phyloP scores from a whole-genome alignment of 2,329 filamentous ascomycete genomes.

The Botrytis galanthina region DNA sequence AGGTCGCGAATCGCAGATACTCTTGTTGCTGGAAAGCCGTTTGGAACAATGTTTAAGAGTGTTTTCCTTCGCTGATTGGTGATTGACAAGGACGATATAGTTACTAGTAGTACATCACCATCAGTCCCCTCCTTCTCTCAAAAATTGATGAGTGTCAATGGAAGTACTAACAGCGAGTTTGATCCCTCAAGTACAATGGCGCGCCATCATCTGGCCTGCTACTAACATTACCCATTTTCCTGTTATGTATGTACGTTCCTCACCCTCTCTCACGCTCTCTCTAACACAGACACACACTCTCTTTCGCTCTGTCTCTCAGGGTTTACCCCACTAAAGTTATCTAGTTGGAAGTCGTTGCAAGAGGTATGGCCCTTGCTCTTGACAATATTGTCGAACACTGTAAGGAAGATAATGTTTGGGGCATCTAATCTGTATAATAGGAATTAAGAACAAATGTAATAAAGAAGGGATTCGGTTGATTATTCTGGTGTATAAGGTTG shows the following conservation, averaged over 20 bases:
- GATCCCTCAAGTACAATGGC: slow-evolving; percentile 82
- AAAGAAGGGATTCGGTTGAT: slow-evolving; percentile 8
- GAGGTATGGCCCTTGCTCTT: slow-evolving; percentile 19
- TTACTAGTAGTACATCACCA: slow-evolving; percentile 57
- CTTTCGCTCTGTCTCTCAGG: not conserved
- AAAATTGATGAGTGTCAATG: slow-evolving; percentile 16
- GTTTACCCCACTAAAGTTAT: slow-evolving; percentile 36
- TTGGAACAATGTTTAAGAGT: slow-evolving; percentile 76
- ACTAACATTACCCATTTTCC: slow-evolving; percentile 85
- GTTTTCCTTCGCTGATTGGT: slow-evolving; percentile 76
- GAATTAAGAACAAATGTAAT: slow-evolving; percentile 29
- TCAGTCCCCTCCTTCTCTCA: slow-evolving; percentile 17
- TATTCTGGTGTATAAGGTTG: slow-evolving; percentile 10
- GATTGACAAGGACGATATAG: slow-evolving; percentile 78
- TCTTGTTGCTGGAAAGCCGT: slow-evolving; percentile 81
- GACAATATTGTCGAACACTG: slow-evolving; percentile 32
- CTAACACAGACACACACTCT: not conserved
- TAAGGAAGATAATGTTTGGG: slow-evolving; percentile 27
- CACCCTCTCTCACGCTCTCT: not conserved
- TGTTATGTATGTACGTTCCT: slow-evolving; percentile 7
- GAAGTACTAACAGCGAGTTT: slow-evolving; percentile 73
- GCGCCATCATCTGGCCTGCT: slow-evolving; percentile 84
- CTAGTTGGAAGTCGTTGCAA: slow-evolving; percentile 21
- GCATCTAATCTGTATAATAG: slow-evolving; percentile 34
- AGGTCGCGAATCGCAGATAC: slow-evolving; percentile 69